Conservation (phyloP, 1,284 basidiomycete genomes). For the Fistulinella cinereoalba region DNA sequence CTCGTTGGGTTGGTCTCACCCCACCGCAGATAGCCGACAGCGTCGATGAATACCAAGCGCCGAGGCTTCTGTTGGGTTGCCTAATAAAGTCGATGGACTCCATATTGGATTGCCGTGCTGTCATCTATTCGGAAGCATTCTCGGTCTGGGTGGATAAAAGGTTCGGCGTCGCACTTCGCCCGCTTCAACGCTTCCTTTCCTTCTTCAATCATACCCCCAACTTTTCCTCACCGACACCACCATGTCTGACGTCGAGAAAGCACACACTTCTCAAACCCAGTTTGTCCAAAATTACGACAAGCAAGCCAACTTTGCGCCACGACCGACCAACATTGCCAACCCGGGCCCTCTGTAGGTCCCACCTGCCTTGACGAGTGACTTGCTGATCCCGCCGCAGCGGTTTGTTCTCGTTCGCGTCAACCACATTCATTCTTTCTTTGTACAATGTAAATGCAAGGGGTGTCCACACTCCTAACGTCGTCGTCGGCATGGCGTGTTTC, state of each 20-base stretch:
- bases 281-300: constrained; percentile 14
- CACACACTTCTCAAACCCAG: constrained; percentile 18
- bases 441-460: constrained; percentile 58
- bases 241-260: constrained; percentile 38
- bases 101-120: no score
- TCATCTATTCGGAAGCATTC: constrained; percentile 20
- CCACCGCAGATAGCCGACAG: neutral
- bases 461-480: constrained; percentile 61
- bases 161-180: neutral
- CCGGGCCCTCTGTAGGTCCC: constrained; percentile 49
- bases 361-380: no score
- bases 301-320: constrained; percentile 16
- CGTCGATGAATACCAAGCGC: neutral
- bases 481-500: constrained; percentile 82
- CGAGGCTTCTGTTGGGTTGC: neutral
- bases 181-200: neutral
- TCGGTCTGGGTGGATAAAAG: constrained; percentile 22
- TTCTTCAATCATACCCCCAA: neutral
- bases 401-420: constrained; percentile 70
- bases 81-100: neutral
- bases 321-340: constrained; percentile 43
- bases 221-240: neutral
- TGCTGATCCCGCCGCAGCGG: constrained; percentile 41
- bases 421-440: constrained; percentile 68
- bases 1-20: neutral